These are phyloP conservation scores for Rhododendron ferrugineum DNA, from an alignment of 148 eudicot genomes.

Conservation along the genomic window DNA sequence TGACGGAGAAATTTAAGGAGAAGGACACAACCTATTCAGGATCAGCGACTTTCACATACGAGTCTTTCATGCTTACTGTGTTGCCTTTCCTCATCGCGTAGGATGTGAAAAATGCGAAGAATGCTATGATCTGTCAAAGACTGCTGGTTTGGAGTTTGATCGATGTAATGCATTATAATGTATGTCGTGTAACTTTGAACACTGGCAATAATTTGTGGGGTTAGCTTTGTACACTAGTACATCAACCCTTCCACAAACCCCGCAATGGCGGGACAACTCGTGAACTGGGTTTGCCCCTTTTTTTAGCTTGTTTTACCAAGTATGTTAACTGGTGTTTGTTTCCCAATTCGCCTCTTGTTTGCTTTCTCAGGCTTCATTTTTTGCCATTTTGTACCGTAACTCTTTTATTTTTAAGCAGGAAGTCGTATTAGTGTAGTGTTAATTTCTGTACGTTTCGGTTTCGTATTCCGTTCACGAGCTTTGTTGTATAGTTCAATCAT, in stretches of 20 bases:
- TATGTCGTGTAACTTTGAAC: not conserved
- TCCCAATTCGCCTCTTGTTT: not conserved
- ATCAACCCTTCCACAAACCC: too few relatives aligned
- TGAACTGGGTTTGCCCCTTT: too few relatives aligned
- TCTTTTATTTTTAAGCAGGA: not conserved
- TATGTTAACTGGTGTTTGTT: not conserved
- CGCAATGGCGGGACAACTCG: too few relatives aligned
- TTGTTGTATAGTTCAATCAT: not conserved
- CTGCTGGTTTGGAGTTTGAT: not conserved
- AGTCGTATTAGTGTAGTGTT: not conserved
- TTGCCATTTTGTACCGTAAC: not conserved
- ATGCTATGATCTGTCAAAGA: not conserved
- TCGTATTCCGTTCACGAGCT: not conserved
- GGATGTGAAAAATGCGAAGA: not conserved
- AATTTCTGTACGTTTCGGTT: not conserved
- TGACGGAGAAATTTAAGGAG: conserved; percentile 91
- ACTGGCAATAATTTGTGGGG: not conserved
- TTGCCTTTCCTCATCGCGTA: conserved; percentile 80
- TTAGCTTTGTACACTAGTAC: not conserved
- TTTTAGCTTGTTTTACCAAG: not conserved
- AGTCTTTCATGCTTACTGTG: conserved; percentile 79
- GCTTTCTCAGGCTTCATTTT: not conserved
- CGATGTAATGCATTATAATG: not conserved
- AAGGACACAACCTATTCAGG: conserved; percentile 65
- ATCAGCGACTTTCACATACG: conserved; percentile 84